Base-by-base conservation (phyloP, 441 rosid species). In the California macrophylla region DNA sequence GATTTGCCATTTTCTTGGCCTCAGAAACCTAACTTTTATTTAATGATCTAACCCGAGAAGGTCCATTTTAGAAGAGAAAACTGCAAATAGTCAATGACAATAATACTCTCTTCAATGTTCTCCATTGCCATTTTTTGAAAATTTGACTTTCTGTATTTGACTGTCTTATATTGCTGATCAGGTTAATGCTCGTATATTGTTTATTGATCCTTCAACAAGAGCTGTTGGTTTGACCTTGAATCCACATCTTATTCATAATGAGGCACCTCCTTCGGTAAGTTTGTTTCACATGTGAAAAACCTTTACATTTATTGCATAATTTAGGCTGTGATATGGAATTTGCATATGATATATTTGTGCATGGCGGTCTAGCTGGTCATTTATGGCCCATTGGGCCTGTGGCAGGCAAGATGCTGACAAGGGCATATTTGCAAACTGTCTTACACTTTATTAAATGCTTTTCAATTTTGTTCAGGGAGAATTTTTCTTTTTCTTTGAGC, bases 141-240 rank as follows among this genome's bases (percentile, higher is more conserved):
- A 26, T 25, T 15, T 2, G 15, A 13, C 10, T 13, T 52, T 25
- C 20, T 13, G 3, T 26, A 26, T 4, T 26, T 47, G 9, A 23
- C 30, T 64, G 61, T 38, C 45, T 70, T 18, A 16, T 79, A 23
- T 74, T 72, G 72, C 83, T 63, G 45, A 72, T 74, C 82, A 95
- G 99, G 96, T 94, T 76, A 89, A 84, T 79, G 97, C 98, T 71
- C 87, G 97, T 63, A 86, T 94, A 82, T 75, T 94, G 74, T 94
- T 92, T 79, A 77, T 90, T 29, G 99, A 94, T 85, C 97, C 98
- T 68, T 84, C 89, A 72, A 86, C 94, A 70, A 89, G 99, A 81
- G 99, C 99, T 72, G 82, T 94, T 72, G 97, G 97, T 74, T 85
- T 94, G 91, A 92, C 99, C 54, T 77, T 94, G 77, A 94, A 90